Evolutionary conservation across 208 protist genomes (phyloP), one percentile per base, ranked within the genome.

Genomic region (Crithidia fasciculata): DNA sequence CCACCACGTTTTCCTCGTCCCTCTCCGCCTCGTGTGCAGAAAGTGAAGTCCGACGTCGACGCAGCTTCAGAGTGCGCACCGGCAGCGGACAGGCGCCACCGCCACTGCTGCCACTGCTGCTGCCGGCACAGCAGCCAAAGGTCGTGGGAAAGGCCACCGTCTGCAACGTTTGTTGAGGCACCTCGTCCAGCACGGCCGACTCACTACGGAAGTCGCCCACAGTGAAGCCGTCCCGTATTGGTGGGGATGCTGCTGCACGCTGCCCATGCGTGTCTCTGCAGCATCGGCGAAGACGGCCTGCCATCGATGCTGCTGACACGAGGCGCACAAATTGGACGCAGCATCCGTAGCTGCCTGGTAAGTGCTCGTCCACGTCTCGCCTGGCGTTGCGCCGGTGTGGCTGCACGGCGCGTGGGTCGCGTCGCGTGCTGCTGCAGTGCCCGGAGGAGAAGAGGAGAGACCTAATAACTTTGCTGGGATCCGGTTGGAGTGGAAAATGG

Each of bases 401-500:
- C 28, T 28, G 28, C 28, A 28, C 28, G 28, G 28, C 28, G 28
- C 28, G 28, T 28, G 28, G 28, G 28, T 28, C 28, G 28, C 28
- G 28, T 28, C 28, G 28, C 28, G 28, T 8, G 61, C 18, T 28
- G n/a, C 5, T 15, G 63, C 50, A 16, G 54, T 43, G 7, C 45
- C 18, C 41, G 36, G 36, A 10, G 58, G 16, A 6, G 39, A 5
- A 2, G 40, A 8, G 28, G 19, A 5, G 6, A 59, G 47, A 41
- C 60, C 63, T 3, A 86, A 60, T 18, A 78, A 55, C 18, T 76
- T 70, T 5, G 58, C 43, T 0, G 84, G 81, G 37, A 92, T 92
- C 13, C 83, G 80, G 63, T 87, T 92, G 4, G 90, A 93, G 80
- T 92, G 82, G 68, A 95, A 95, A 52, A 95, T 81, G 16, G 88